Base-by-base conservation (phyloP, 1,284 basidiomycete species). In the Ganoderma meredithae region DNA sequence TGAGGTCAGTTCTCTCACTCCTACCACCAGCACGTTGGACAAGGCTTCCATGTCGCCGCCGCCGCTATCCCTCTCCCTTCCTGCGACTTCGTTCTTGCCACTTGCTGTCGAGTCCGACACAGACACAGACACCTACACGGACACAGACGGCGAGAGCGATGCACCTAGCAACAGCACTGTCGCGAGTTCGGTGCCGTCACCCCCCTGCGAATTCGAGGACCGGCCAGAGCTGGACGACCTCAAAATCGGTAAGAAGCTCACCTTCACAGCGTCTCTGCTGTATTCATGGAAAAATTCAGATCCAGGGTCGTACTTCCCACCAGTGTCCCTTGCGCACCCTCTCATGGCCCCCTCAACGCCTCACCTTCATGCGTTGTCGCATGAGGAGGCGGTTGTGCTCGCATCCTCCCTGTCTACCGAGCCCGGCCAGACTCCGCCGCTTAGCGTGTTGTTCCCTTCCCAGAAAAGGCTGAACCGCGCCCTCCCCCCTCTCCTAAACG, bases 61-160 rank as follows among this genome's bases (percentile, higher is more conserved):
- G 8, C 31, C 62, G 3, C 68, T 59, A 49, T 56, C 63, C 9
- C 65, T 63, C 44, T 65, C 68, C 7, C 63, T 67, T 22, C 65
- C 67, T 17, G 27, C 47, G 15, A 13, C 47, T 22, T 22, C 65
- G 19, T 55, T 22, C 36, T 17, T 65, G 36, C 41, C 62, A 19
- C 19, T 61, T 19, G 44, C 59, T 17, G n/a, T 63, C 17, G 66
- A 72, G 59, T 71, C 72, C 3, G 69, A 72, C 44, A 69, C 64
- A 36, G 72, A 73, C 7, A 70, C 69, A 10, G 72, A 73, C 10
- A 69, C 71, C 12, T 72, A 72, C 52, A 64, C 69, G 0, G 75
- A 73, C 62, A 79, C 75, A 1, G 77, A 78, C 67, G 77, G 71
- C 6, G 77, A 78, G 65, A 75, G 70, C 60, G 77, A 78, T 60